These are phyloP conservation scores for Polygonum maritimum DNA, from an alignment of 148 eudicot genomes.

Conservation along the genomic window DNA sequence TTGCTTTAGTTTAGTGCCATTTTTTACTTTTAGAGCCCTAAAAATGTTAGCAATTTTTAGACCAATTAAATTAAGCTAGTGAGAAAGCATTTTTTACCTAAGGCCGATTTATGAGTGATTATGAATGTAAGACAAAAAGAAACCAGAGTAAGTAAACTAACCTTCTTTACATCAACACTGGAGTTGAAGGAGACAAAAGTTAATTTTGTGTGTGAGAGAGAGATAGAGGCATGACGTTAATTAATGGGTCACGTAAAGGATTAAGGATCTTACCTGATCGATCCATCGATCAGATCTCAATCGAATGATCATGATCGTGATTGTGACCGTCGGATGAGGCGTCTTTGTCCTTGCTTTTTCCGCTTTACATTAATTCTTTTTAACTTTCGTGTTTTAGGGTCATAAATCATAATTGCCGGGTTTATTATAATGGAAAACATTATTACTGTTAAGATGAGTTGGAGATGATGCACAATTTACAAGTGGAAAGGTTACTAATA, in stretches of 20 bases:
- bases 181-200: not conserved
- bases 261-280: not conserved
- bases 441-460: not conserved
- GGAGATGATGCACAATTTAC: not conserved
- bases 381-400: not conserved
- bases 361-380: not conserved
- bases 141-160: not conserved
- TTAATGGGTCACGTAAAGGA: not conserved
- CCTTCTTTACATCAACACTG: not conserved
- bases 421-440: not conserved
- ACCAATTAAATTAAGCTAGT: too few species aligned
- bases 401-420: not conserved
- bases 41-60: too few species aligned
- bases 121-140: not conserved
- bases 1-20: not conserved
- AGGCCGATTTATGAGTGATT: not conserved
- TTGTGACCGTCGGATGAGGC: not conserved
- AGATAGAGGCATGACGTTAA: not conserved
- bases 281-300: not conserved
- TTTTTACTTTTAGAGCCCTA: too few species aligned
- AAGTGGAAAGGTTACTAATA: not conserved
- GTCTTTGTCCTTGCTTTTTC: not conserved
- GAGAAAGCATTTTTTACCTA: not conserved
- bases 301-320: not conserved
- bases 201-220: not conserved